Base-by-base conservation (phyloP, 1,284 basidiomycete species). In the Volvariella volvacea region DNA sequence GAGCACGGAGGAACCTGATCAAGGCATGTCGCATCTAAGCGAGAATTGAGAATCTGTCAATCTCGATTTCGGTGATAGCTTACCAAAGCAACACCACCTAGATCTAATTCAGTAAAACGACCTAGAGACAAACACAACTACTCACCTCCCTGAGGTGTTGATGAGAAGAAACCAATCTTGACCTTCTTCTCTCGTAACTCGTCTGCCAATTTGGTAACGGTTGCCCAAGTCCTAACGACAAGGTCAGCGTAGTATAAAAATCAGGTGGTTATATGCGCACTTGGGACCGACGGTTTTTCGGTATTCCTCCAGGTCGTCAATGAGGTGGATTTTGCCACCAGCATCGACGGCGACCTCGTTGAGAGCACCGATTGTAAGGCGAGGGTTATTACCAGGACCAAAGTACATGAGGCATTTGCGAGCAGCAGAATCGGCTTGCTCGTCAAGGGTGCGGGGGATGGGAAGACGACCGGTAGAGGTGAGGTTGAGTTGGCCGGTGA, bases 141-240 rank as follows among this genome's bases (percentile, higher is more conserved):
- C 50, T 58, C 61, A 81, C 82, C 83, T 73, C 89, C 90, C 68
- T 92, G 90, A 4, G 90, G 90, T 4, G 90, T 92, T 10, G 88
- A 91, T 22, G 85, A 89, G 66, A 92, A 92, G 74, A 92, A 92
- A 28, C 82, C 83, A 48, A 92, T 85, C 64, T 88, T 89, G 59
- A 87, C 69, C 48, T 89, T 83, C 65, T 85, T 88, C 61, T 86
- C 80, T 45, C 81, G 80, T 37, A 92, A 73, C 57, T 90, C 89
- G 48, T 88, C 80, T 2, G 85, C 82, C 40, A 91, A 78, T 55
- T 87, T 87, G 62, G 67, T 74, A 45, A 92, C 80, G 0, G 84
- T 75, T 50, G 78, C 82, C 87, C 86, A 89, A 3, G 86, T 88
- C 43, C 71, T 74, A 17, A 40, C 16, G 39, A 14, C n/a, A 8